Base-by-base conservation (phyloP, 1,139 yeast genomes). In the Diutina neorugosa region DNA sequence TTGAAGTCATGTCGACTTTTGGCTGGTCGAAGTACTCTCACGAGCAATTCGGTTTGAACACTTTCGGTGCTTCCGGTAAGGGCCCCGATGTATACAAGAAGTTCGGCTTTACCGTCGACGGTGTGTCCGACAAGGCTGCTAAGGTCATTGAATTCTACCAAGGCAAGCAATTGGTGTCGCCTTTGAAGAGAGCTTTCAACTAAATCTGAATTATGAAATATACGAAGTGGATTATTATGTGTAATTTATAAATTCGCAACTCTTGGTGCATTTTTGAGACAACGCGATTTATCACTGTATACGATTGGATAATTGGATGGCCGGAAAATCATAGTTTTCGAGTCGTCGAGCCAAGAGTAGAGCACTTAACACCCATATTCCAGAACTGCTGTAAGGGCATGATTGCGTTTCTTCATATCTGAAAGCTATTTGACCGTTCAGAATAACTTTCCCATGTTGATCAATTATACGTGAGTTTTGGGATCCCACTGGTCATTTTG, bases 11-110 rank as follows among this genome's bases (percentile, higher is more conserved):
- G 84, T 72, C 95, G 56, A 84, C 96, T 57, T 77, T 80, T 63
- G 97, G 97, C 58, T 94, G 98, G 99, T 77, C 84, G 64, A 87
- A 85, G 73, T 94, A 90, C 78, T 82, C 98, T 57, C 98, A 94
- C 76, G 96, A 87, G 77, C 96, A 90, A 71, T 88, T 93, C 66
- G 97, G 98, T 71, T 80, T 94, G 69, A 82, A 90, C 81, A 82
- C 90, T 75, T 94, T 93, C 68, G 99, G 99, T 80, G 96, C 94
- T 60, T 90, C 98, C 58, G 98, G 96, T 70, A 88, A 89, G 70
- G 96, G 86, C 66, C 73, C 75, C 57, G 89, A 86, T 58, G 80
- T 93, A 57, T 94, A 83, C 84, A 81, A 87, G 72, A 76, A 68
- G 77, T 88, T 91, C 63, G 96, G 81, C 60, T 93, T 94, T 78